These are phyloP conservation scores for Astrothelium macrocarpum DNA, from an alignment of 495 filamentous ascomycete species.

Conservation along the genomic window DNA sequence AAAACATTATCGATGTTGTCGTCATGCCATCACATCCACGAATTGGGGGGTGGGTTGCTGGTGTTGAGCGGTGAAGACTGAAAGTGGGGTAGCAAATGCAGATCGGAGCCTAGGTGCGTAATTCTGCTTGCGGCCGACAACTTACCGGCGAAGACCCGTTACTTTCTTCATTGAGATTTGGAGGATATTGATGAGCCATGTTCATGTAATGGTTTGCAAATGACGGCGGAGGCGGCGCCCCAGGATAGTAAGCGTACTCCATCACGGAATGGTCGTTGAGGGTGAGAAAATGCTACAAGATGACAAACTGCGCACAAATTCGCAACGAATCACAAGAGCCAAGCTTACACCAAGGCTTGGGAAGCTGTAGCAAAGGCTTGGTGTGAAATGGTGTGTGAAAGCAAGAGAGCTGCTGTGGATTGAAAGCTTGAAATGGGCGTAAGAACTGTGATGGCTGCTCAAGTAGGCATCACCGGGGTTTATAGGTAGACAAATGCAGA, in stretches of 20 bases:
- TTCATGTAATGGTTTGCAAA: not conserved
- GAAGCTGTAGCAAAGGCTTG: not conserved
- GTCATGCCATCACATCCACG: not conserved
- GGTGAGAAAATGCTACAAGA: not conserved
- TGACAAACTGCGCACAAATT: not conserved
- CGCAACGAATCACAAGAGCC: not conserved
- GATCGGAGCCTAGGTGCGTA: not conserved
- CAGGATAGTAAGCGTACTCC: not conserved
- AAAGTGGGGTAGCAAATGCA: not conserved
- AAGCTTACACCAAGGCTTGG: not conserved
- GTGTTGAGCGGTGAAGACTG: not conserved
- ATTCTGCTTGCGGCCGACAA: not conserved
- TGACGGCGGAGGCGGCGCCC: not conserved
- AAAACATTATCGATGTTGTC: not conserved
- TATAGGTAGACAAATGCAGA: not conserved
- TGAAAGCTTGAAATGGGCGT: not conserved
- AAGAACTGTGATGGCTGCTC: not conserved
- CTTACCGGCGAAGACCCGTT: constrained; percentile 3
- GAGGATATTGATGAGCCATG: not conserved
- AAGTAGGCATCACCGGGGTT: constrained; percentile 4
- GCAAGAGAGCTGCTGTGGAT: not conserved
- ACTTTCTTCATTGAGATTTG: not conserved
- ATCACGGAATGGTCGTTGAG: not conserved
- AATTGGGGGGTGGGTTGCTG: too few species aligned
- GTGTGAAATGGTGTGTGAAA: not conserved